Percentiles rank a stretch among this genome's conserved stretches.
Conservation (phyloP, 495 filamentous ascomycete species). For the Lasiosphaeris hirsuta region DNA sequence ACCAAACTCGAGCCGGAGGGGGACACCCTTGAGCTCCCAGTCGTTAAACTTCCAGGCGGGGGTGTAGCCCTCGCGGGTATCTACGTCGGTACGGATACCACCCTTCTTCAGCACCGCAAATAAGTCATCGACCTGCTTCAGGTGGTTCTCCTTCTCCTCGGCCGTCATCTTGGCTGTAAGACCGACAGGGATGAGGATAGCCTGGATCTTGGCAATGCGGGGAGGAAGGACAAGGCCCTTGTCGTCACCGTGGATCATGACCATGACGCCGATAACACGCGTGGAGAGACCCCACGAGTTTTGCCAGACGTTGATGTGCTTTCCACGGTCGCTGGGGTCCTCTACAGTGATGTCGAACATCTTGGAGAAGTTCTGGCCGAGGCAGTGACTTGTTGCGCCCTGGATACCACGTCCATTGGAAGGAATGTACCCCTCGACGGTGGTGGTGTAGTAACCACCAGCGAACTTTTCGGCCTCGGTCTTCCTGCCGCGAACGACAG, state of each 20-base stretch:
- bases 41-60: slow-evolving; percentile 98
- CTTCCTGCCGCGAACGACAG: slow-evolving; percentile 85
- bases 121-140: slow-evolving; percentile 67
- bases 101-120: slow-evolving; percentile 59
- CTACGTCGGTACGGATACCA: slow-evolving; percentile 67
- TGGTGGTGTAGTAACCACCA: slow-evolving; percentile 91
- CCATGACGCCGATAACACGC: slow-evolving; percentile 93
- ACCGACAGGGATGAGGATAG: slow-evolving; percentile 88
- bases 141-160: slow-evolving; percentile 68
- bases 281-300: slow-evolving; percentile 98
- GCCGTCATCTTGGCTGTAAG: slow-evolving; percentile 80
- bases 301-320: slow-evolving; percentile 86
- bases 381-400: slow-evolving; percentile 87
- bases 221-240: slow-evolving; percentile 90
- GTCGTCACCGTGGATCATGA: slow-evolving; percentile 95
- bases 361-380: slow-evolving; percentile 95
- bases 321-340: slow-evolving; percentile 58
- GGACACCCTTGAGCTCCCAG: slow-evolving; percentile 92
- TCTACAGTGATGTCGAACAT: slow-evolving; percentile 99
- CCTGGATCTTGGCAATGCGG: slow-evolving; percentile 76
- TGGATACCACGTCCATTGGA: slow-evolving; percentile 94
- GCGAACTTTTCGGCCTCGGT: slow-evolving; percentile 96
- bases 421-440: slow-evolving; percentile 92
- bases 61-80: slow-evolving; percentile 81
- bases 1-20: slow-evolving; percentile 89